Base-by-base conservation (phyloP, 2,329 filamentous ascomycete species). In the Sporothrix dimorphospora region DNA sequence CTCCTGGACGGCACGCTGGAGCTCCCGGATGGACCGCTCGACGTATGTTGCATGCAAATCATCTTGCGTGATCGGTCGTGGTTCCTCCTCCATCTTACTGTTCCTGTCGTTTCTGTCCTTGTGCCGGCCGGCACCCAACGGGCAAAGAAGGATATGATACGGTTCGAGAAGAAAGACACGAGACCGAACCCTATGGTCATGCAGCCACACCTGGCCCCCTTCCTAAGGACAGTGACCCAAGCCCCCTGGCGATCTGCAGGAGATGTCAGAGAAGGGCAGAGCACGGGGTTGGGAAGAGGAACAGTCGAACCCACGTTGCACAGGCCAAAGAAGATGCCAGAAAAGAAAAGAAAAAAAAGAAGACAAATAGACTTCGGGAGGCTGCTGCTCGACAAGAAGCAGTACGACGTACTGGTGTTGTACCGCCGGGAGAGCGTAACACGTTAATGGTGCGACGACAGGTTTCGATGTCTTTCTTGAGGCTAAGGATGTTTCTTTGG, bases 21-120 rank as follows among this genome's bases (percentile, higher is more conserved):
- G 86, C 78, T 91, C 89, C 74, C 85, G 86, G 59, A 94, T 78
- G 1, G 92, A 93, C 70, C 87, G 86, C 72, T 93, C 88, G 59
- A 95, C 82, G 77, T 86, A 88, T 55, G 83, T 78, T 69, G 85
- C 81, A 74, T 90, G 85, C 71, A 82, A 75, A 61, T 77, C 76
- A 77, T 83, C 81, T 27, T 79, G 76, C 53, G 79, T 80, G 59
- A 80, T 74, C 47, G 73, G 73, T 21, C 74, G 74, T 71, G 74
- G 77, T 63, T 73, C 70, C 11, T 77, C 75, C 49, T 80, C 79
- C 79, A 81, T 71, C 34, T 67, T n/a, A 30, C 12, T 16, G 4
- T 34, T 34, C 7, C 47, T 53, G 2, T 59, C n/a, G 24, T 34
- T 34, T 34, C 30, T 34, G 30, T 3, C 30, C 30, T 6, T 34